A percentile compares a stretch with the other conserved stretches of the same genome.
Evolutionary conservation across 2,329 filamentous ascomycete species (phyloP).

Genomic region (Botryotinia calthae): DNA sequence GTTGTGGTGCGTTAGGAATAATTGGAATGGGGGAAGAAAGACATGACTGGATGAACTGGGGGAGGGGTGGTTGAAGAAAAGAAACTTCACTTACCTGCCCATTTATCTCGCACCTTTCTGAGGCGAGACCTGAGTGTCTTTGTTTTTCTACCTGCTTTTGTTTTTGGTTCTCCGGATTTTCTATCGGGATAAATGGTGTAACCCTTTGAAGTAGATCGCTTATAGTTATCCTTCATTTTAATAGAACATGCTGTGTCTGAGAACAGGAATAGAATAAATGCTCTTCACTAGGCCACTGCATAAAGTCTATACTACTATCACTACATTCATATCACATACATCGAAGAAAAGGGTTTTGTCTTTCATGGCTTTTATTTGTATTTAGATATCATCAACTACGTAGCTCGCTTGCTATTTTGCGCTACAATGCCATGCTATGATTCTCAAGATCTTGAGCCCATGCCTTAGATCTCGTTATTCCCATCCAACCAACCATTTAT

Average conservation of each 20-base stretch:
- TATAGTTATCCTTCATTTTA: not conserved
- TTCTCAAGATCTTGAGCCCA: conserved; percentile 2
- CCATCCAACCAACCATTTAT: conserved; percentile 13
- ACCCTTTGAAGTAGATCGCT: not conserved
- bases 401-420: not conserved
- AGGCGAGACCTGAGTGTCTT: not conserved
- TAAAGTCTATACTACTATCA: not conserved
- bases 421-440: conserved; percentile 1
- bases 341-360: not conserved
- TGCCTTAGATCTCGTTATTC: conserved; percentile 1
- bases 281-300: not conserved
- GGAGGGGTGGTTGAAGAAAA: not conserved
- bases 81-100: not conserved
- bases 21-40: not conserved
- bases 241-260: not conserved
- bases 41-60: not conserved
- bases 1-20: not conserved
- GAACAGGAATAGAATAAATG: not conserved
- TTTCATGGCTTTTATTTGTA: conserved; percentile 6
- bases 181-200: not conserved
- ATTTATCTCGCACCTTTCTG: not conserved
- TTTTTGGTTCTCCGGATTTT: not conserved
- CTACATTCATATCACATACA: not conserved
- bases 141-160: no score
- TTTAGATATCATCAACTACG: not conserved